Percentiles rank a stretch among this genome's conserved stretches.
Conservation (phyloP, 129 eudicot genomes). For the Chrysanthemum makinoi region DNA sequence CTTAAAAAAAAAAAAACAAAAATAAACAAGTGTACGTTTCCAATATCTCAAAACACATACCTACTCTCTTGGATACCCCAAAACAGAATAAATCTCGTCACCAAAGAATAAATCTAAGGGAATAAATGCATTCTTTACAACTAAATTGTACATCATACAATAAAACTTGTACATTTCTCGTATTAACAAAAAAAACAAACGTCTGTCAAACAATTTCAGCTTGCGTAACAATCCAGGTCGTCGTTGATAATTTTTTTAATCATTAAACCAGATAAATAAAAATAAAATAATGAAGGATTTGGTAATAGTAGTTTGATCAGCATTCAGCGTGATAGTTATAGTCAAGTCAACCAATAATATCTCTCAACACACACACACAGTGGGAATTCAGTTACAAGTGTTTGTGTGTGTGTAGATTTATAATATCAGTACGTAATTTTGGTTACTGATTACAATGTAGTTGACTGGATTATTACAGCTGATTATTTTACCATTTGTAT, state of each 20-base stretch:
- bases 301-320: slow-evolving; percentile 43
- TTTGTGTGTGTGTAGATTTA: neutral
- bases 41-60: neutral
- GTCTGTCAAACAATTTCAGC: neutral
- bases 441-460: slow-evolving; percentile 5
- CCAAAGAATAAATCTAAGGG: slow-evolving; percentile 24
- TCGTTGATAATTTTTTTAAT: slow-evolving; percentile 1
- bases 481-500: neutral
- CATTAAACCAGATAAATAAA: neutral
- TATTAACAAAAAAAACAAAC: neutral
- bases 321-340: slow-evolving; percentile 1
- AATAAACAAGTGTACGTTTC: neutral
- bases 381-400: neutral
- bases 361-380: slow-evolving; percentile 29
- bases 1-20: neutral
- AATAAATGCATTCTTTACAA: too few species aligned
- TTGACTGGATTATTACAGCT: slow-evolving; percentile 4
- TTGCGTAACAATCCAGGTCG: neutral
- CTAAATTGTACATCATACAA: neutral
- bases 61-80: slow-evolving; percentile 18
- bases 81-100: slow-evolving; percentile 5
- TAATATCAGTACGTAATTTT: too few species aligned
- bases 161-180: neutral
- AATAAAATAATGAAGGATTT: neutral
- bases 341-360: slow-evolving; percentile 47